Conservation (phyloP, 257 asterid species). For the Avicennia marina region DNA sequence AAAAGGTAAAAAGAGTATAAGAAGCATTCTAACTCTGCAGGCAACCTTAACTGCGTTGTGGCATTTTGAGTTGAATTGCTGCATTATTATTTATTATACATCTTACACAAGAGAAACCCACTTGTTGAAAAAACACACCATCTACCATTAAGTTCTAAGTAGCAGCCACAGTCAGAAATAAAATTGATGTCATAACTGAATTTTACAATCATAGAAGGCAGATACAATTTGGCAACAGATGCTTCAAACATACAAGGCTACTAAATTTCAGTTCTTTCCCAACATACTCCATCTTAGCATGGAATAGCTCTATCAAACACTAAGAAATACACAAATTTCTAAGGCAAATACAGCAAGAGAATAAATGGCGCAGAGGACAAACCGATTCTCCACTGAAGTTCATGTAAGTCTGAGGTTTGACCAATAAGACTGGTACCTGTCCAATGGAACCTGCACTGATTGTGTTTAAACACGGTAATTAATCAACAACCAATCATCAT, state of each 20-base stretch:
- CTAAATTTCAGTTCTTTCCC: background rate
- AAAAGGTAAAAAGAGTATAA: background rate
- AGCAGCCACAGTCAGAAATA: background rate
- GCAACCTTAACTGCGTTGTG: background rate
- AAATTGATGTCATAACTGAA: background rate
- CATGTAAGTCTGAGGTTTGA: slow-evolving; percentile 93
- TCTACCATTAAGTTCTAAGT: background rate
- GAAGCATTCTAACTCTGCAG: background rate
- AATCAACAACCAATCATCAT: background rate
- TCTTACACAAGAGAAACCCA: background rate
- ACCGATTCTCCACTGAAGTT: slow-evolving; percentile 96
- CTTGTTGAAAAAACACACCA: slow-evolving; percentile 8
- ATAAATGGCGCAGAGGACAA: slow-evolving; percentile 22
- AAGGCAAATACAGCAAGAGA: background rate
- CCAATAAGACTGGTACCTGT: slow-evolving; percentile 78
- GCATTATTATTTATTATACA: background rate
- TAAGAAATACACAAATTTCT: background rate
- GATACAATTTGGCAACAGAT: background rate
- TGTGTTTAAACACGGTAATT: slow-evolving; percentile 3
- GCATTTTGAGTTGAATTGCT: slow-evolving; percentile 1
- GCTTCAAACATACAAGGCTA: slow-evolving; percentile 2
- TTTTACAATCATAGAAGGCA: background rate
- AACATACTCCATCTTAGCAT: background rate
- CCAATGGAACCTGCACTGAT: slow-evolving; percentile 77
- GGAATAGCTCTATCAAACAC: slow-evolving; percentile 1